phyloP scores from a whole-genome alignment of 2,329 filamentous ascomycete species.

The Rutstroemia sp. region DNA sequence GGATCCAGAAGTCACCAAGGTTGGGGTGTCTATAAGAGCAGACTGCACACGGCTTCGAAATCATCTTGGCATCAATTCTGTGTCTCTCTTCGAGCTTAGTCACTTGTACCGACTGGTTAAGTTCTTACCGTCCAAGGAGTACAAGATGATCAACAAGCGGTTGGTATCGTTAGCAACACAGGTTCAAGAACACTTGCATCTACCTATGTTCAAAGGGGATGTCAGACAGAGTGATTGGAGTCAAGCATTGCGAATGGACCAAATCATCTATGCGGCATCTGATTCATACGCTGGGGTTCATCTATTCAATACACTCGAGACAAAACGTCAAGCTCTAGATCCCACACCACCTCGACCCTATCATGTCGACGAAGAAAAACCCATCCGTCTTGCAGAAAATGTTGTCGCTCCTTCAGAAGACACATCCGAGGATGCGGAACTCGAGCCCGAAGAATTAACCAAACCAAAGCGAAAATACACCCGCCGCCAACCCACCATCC shows the following conservation, averaged over 20 bases:
- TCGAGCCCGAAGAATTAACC: background rate
- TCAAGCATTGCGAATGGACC: constrained; percentile 48
- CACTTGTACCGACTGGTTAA: constrained; percentile 75
- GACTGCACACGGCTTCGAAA: constrained; percentile 63
- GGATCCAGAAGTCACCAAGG: constrained; percentile 60
- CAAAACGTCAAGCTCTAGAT: constrained; percentile 55
- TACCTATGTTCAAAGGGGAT: constrained; percentile 68
- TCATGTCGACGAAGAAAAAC: constrained; percentile 57
- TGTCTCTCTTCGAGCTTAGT: constrained; percentile 71
- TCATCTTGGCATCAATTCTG: constrained; percentile 56
- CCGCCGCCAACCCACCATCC: constrained; percentile 3
- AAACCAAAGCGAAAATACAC: background rate
- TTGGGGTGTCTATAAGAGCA: constrained; percentile 67
- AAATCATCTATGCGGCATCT: constrained; percentile 69
- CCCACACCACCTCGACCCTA: constrained; percentile 66
- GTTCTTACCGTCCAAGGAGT: constrained; percentile 44
- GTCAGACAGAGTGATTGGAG: constrained; percentile 75
- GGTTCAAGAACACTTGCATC: constrained; percentile 60
- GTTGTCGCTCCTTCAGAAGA: constrained; percentile 25
- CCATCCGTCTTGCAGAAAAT: constrained; percentile 50
- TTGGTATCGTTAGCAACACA: constrained; percentile 61
- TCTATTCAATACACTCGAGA: constrained; percentile 65
- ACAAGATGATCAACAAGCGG: constrained; percentile 54
- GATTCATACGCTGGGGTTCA: constrained; percentile 76
- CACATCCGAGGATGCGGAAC: constrained; percentile 25